Conservation (phyloP, 2,329 filamentous ascomycete species). For the Lecanicillium sp. region DNA sequence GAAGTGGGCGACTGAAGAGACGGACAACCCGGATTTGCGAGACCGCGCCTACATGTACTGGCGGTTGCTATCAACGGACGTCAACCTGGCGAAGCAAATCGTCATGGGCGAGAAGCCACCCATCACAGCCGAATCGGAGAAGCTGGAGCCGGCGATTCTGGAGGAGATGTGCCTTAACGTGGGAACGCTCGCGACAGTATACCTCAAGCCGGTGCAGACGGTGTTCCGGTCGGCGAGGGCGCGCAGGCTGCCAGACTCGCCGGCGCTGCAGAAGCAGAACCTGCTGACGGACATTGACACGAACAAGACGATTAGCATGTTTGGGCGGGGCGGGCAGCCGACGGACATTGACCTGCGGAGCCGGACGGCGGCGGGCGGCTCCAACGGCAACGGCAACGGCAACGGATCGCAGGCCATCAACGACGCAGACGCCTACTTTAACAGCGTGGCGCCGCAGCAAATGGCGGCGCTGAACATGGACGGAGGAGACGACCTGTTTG, state of each 20-base stretch:
- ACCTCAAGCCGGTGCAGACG: constrained; percentile 94
- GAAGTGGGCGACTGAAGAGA: constrained; percentile 98
- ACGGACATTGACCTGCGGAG: constrained; percentile 43
- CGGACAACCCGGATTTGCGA: constrained; percentile 94
- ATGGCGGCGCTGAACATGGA: constrained; percentile 68
- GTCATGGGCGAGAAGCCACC: constrained; percentile 98
- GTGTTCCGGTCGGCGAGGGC: constrained; percentile 89
- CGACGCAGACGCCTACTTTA: constrained; percentile 87
- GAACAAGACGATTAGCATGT: constrained; percentile 55
- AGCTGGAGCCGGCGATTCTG: constrained; percentile 80
- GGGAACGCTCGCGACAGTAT: constrained; percentile 92
- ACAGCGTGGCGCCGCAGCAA: constrained; percentile 65
- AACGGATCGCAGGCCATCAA: constrained; percentile 67
- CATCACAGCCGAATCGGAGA: constrained; percentile 94
- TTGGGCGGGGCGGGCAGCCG: constrained; percentile 47
- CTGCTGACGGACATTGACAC: constrained; percentile 48
- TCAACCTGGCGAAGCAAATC: constrained; percentile 74
- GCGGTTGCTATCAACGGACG: constrained; percentile 89
- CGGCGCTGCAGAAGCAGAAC: constrained; percentile 72
- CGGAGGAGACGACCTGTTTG: constrained; percentile 55
- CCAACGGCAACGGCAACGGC: constrained; percentile 25
- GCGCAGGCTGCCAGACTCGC: constrained; percentile 71
- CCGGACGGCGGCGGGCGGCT: constrained; percentile 19
- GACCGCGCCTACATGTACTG: constrained; percentile 99
- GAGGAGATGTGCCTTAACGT: constrained; percentile 98